A percentile compares a stretch with the other conserved stretches of the same genome.
phyloP scores from a whole-genome alignment of 2,329 filamentous ascomycete species.

The Claviceps arundinis region DNA sequence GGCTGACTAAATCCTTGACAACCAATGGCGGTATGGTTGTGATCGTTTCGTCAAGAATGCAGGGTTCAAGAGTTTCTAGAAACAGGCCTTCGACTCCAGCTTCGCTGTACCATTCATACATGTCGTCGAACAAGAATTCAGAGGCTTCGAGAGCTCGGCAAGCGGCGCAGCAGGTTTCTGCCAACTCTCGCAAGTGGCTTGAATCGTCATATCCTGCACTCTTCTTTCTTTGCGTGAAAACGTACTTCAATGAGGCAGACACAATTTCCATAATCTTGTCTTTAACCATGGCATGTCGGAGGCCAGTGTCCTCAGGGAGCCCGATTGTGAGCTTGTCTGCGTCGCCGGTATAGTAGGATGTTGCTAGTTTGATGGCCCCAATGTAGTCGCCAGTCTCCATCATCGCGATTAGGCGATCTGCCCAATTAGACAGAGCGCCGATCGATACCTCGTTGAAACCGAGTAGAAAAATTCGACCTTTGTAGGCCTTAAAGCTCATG shows the following conservation, averaged over 20 bases:
- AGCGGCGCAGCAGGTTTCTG: constrained; percentile 70
- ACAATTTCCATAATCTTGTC: constrained; percentile 92
- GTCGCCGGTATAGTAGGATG: constrained; percentile 80
- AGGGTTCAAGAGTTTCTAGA: constrained; percentile 76
- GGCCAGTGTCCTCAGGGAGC: constrained; percentile 65
- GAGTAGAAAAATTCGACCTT: constrained; percentile 80
- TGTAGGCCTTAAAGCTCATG: constrained; percentile 95
- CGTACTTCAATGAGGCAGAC: constrained; percentile 78
- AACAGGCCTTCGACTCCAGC: constrained; percentile 61
- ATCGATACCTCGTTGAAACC: constrained; percentile 91
- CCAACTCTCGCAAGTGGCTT: constrained; percentile 59
- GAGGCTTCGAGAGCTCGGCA: constrained; percentile 65
- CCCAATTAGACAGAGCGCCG: constrained; percentile 91
- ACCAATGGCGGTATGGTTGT: constrained; percentile 65
- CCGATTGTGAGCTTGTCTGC: constrained; percentile 92
- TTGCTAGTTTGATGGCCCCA: constrained; percentile 77
- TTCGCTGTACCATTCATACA: constrained; percentile 84
- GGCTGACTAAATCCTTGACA: constrained; percentile 71
- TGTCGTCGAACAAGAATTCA: constrained; percentile 81
- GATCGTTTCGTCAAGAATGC: constrained; percentile 68
- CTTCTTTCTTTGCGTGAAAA: constrained; percentile 55
- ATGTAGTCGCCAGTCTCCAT: constrained; percentile 98
- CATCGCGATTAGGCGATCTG: constrained; percentile 78
- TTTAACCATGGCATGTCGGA: constrained; percentile 69
- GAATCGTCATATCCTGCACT: constrained; percentile 31